Percentiles rank a stretch among this genome's conserved stretches.
phyloP scores from a whole-genome alignment of 108 stramenopile species.

The Fragilariopsis cylindrus region DNA sequence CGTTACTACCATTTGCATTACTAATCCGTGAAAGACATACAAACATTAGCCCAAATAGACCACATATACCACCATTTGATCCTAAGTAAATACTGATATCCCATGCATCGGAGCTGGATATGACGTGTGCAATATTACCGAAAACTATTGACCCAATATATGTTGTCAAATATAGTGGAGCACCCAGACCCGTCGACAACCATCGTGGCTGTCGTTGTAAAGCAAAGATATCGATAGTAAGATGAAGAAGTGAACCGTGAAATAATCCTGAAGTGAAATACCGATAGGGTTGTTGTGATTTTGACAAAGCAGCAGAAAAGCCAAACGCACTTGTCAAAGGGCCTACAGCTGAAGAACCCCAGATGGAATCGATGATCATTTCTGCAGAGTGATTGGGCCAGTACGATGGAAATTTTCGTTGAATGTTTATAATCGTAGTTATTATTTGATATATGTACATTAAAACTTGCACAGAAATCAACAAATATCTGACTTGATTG shows the following conservation, averaged over 20 bases:
- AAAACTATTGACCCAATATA: slow-evolving; percentile 61
- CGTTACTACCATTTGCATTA: neutral
- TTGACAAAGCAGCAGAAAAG: slow-evolving; percentile 45
- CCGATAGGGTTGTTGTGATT: slow-evolving; percentile 58
- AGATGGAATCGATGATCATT: slow-evolving; percentile 40
- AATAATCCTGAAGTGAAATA: slow-evolving; percentile 77
- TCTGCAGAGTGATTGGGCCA: slow-evolving; percentile 40
- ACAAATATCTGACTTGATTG: neutral
- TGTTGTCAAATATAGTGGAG: slow-evolving; percentile 60
- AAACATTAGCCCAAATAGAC: slow-evolving; percentile 74
- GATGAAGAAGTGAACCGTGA: slow-evolving; percentile 68
- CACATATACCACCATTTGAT: slow-evolving; percentile 78
- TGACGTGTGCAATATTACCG: slow-evolving; percentile 47
- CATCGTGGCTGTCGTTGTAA: slow-evolving; percentile 56
- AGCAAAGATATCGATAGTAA: slow-evolving; percentile 57
- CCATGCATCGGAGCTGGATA: slow-evolving; percentile 5
- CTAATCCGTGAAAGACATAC: slow-evolving; percentile 63
- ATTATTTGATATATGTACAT: slow-evolving; percentile 63
- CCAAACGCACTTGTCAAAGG: slow-evolving; percentile 62
- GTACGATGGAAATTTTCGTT: slow-evolving; percentile 50
- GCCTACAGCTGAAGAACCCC: slow-evolving; percentile 36
- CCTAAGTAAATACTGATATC: slow-evolving; percentile 47
- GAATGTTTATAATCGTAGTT: slow-evolving; percentile 49
- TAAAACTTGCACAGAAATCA: slow-evolving; percentile 45
- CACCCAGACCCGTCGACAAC: slow-evolving; percentile 61